These are phyloP conservation scores for Croton laevigatus DNA, from an alignment of 441 rosid genomes.

Conservation along the genomic window DNA sequence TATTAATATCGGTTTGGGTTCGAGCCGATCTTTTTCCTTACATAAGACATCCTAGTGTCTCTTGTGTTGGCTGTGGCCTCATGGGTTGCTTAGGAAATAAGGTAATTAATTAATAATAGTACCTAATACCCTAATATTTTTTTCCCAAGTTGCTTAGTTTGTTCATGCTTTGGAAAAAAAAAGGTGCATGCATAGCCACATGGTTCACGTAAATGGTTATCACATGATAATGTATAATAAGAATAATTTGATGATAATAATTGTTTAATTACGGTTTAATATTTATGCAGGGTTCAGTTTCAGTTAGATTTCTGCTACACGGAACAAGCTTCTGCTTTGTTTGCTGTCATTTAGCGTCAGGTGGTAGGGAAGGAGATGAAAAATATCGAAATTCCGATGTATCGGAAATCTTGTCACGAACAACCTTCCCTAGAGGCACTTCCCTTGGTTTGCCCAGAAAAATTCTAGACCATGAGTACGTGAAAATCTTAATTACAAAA, in stretches of 20 bases:
- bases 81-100: slow-evolving; percentile 88
- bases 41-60: slow-evolving; percentile 52
- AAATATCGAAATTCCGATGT: slow-evolving; percentile 66
- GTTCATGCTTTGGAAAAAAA: no score
- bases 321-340: slow-evolving; percentile 93
- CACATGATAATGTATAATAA: no score
- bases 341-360: slow-evolving; percentile 91
- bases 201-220: not conserved
- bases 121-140: not conserved
- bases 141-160: not conserved
- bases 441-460: slow-evolving; percentile 58
- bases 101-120: slow-evolving; percentile 34
- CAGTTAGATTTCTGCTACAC: slow-evolving; percentile 65
- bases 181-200: not conserved
- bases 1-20: slow-evolving; percentile 73
- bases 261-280: not conserved
- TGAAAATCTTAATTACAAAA: not conserved
- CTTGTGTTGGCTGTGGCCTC: slow-evolving; percentile 81
- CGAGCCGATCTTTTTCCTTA: slow-evolving; percentile 46
- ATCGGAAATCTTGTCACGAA: slow-evolving; percentile 56
- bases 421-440: slow-evolving; percentile 64
- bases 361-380: slow-evolving; percentile 77
- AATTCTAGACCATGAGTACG: slow-evolving; percentile 88
- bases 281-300: slow-evolving; percentile 69
- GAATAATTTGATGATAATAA: not conserved